Evolutionary conservation across 257 asterid species (phyloP), one percentile per base, ranked within the genome.

Genomic region (Sherardia arvensis): DNA sequence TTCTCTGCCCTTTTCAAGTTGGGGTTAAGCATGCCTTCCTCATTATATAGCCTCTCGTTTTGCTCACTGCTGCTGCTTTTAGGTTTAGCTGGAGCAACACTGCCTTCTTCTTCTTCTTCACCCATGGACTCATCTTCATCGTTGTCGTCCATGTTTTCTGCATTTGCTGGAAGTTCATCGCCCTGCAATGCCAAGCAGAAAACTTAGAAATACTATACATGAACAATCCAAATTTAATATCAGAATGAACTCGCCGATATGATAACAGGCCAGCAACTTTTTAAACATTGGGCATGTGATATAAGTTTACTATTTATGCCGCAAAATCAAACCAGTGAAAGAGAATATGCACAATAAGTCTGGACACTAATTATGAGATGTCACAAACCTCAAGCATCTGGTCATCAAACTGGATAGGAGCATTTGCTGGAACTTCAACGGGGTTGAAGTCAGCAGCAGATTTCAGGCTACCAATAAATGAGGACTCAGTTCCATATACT

Each of bases 401-500:
- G 73, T 80, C 72, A 47, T 85, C 95, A 65, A 93, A 93, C 65
- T 79, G 80, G 66, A 87, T 40, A 26, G 99, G 95, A 59, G 59
- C 15, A 66, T 70, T 90, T 47, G 96, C 60, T 17, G 96, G 94
- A 40, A 90, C 92, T 83, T 85, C 92, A 53, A 85, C 85, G 43
- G 94, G 83, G 70, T 76, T 79, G 69, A 90, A 87, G 56, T 93
- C 96, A 64, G 67, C 64, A 20, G 80, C 82, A n/a, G 96, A 90
- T 83, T 93, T 93, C 74, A 90, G 86, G 80, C 99, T 87, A 55
- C 99, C 97, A 61, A 93, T 93, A 69, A 82, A 82, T n/a, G 96
- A 77, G 43, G 95, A 74, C 76, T 93, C 97, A n/a, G 67, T 71
- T 18, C 90, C 88, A 77, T 90, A 93, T 65, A 87, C 92, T 77